Percentiles rank a stretch among this genome's conserved stretches.
Conservation (phyloP, 169 alveolate species). For the Plasmodium adleri region DNA sequence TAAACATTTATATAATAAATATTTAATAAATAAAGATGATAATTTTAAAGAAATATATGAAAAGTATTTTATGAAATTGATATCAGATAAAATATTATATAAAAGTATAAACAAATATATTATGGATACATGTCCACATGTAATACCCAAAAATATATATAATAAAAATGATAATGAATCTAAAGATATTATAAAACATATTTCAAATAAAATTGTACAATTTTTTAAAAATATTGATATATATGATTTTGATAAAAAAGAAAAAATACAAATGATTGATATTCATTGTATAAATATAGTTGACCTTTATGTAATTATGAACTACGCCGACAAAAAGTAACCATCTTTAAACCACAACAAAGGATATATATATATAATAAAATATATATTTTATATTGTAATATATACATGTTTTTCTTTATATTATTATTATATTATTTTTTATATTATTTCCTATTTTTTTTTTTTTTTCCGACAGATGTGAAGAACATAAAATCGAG, state of each 20-base stretch:
- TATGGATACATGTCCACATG: slow-evolving; percentile 51
- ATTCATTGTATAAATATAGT: slow-evolving; percentile 58
- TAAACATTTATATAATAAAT: slow-evolving; percentile 52
- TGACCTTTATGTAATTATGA: slow-evolving; percentile 70
- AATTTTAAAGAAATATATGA: slow-evolving; percentile 48
- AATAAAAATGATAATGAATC: slow-evolving; percentile 19
- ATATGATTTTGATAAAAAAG: slow-evolving; percentile 60
- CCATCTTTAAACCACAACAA: not conserved
- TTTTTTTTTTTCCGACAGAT: slow-evolving; percentile 19
- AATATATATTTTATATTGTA: not conserved
- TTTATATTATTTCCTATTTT: not conserved
- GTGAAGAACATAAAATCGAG: slow-evolving; percentile 69
- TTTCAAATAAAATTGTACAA: slow-evolving; percentile 33
- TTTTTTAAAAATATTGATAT: slow-evolving; percentile 53
- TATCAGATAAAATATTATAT: slow-evolving; percentile 59
- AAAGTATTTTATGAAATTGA: slow-evolving; percentile 48
- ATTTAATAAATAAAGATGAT: slow-evolving; percentile 19
- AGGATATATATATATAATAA: not conserved
- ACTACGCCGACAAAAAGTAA: slow-evolving; percentile 72
- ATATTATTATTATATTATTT: not conserved
- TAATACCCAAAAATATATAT: slow-evolving; percentile 38
- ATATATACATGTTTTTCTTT: not conserved
- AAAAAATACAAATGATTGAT: slow-evolving; percentile 70
- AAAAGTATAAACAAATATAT: slow-evolving; percentile 61
- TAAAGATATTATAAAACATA: not conserved